A percentile compares a stretch with the other conserved stretches of the same genome.
Evolutionary conservation across 306 rosid genomes (phyloP).

Genomic region (Fragaria vesca): DNA sequence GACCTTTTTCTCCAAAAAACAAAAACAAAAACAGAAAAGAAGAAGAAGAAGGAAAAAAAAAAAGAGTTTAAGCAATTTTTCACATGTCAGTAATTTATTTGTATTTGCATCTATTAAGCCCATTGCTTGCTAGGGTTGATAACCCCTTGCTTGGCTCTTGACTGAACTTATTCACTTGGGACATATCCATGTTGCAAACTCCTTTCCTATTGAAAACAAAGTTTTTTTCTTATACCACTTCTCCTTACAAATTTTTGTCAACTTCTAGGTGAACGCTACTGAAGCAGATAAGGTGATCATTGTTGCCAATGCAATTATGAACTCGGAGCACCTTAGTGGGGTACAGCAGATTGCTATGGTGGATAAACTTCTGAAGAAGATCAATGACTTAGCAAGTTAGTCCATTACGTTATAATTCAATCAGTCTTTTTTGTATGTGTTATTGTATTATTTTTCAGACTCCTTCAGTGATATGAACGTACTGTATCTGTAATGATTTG

Average conservation of each 20-base stretch:
- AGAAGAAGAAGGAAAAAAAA: no score
- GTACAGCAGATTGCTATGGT: conserved; percentile 90
- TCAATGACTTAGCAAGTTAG: conserved; percentile 44
- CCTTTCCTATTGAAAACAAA: not conserved
- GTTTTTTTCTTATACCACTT: conserved; percentile 4
- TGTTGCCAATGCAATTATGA: conserved; percentile 66
- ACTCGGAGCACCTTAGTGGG: conserved; percentile 65
- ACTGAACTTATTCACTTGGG: not conserved
- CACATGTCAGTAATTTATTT: not conserved
- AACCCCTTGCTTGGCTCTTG: not conserved
- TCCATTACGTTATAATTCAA: not conserved
- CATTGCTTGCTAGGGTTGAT: conserved; percentile 8
- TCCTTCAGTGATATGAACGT: conserved; percentile 8
- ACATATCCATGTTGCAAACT: not conserved
- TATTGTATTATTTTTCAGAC: not conserved
- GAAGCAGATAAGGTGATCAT: conserved; percentile 63
- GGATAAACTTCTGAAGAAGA: conserved; percentile 67
- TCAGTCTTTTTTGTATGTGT: conserved; percentile 13
- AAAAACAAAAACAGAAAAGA: not conserved
- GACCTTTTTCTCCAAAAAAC: not conserved
- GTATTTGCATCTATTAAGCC: not conserved
- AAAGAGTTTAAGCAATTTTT: not conserved
- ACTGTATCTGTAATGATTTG: not conserved
- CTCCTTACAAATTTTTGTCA: not conserved
- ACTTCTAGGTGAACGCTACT: conserved; percentile 63